These are phyloP conservation scores for Boletus reticulatus DNA, from an alignment of 768 basidiomycete species.

Conservation along the genomic window DNA sequence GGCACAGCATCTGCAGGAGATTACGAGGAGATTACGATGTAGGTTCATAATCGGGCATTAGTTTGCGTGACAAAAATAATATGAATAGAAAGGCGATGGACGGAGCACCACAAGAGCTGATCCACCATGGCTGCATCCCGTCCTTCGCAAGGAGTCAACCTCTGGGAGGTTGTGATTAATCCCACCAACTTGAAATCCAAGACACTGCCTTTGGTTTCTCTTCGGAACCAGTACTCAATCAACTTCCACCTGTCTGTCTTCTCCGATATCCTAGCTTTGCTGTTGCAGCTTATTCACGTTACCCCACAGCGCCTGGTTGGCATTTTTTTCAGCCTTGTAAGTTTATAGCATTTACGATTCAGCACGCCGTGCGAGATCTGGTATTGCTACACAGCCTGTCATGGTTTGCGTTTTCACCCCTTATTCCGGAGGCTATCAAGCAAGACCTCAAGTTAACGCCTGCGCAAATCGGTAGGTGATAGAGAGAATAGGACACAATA, in stretches of 20 bases:
- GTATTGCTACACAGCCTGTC: conserved; percentile 24
- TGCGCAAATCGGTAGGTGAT: conserved; percentile 38
- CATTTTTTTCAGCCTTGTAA: conserved; percentile 6
- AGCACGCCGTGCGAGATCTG: neutral
- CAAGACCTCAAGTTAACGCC: conserved; percentile 48
- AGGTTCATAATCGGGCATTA: too few species aligned
- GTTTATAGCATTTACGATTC: neutral
- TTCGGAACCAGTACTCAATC: conserved; percentile 4
- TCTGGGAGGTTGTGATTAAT: conserved; percentile 7
- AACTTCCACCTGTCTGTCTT: conserved; percentile 7
- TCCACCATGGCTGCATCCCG: conserved; percentile 5
- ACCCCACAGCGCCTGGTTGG: conserved; percentile 1
- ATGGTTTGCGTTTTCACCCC: conserved; percentile 64
- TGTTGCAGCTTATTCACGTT: neutral
- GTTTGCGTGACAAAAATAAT: too few species aligned
- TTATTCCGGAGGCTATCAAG: conserved; percentile 55
- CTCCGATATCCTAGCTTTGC: too few species aligned
- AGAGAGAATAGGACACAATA: neutral
- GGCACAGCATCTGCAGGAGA: too few species aligned
- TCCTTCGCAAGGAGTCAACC: neutral
- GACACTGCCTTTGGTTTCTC: conserved; percentile 1
- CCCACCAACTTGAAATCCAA: conserved; percentile 3
- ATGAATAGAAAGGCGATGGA: too few species aligned
- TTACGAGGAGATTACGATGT: too few species aligned
- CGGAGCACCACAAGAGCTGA: neutral